phyloP scores from a whole-genome alignment of 768 basidiomycete species.

The Trametes meyenii region DNA sequence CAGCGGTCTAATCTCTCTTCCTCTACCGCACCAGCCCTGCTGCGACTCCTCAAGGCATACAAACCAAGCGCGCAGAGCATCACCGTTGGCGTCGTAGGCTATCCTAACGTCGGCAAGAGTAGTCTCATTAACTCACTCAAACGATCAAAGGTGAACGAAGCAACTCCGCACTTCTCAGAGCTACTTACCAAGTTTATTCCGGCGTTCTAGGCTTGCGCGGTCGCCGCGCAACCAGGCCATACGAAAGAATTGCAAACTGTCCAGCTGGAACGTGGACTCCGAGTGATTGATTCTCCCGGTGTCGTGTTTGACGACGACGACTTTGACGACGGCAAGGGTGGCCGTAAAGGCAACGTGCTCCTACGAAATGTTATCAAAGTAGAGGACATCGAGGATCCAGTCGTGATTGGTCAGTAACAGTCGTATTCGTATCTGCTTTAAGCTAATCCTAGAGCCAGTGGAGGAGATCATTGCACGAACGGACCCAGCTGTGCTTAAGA shows the following conservation, averaged over 20 bases:
- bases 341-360: conserved; percentile 57
- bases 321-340: conserved; percentile 48
- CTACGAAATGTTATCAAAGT: conserved; percentile 89
- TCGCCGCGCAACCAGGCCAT: conserved; percentile 93
- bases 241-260: conserved; percentile 91
- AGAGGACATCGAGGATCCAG: conserved; percentile 89
- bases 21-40: conserved; percentile 71
- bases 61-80: conserved; percentile 71
- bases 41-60: conserved; percentile 84
- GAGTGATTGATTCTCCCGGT: conserved; percentile 94
- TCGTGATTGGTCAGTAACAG: conserved; percentile 71
- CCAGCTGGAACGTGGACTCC: conserved; percentile 89
- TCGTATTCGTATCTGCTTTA: neutral
- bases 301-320: conserved; percentile 93
- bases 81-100: conserved; percentile 91
- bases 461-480: conserved; percentile 85
- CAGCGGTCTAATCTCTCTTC: conserved; percentile 84
- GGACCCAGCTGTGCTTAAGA: conserved; percentile 67
- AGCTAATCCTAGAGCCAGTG: conserved; percentile 48
- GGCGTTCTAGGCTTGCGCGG: conserved; percentile 72
- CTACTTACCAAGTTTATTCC: neutral
- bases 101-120: conserved; percentile 97
- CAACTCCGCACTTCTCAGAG: neutral
- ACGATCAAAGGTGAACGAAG: conserved; percentile 61
- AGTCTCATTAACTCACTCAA: conserved; percentile 93